phyloP scores from a whole-genome alignment of 495 filamentous ascomycete species.

The Penicillium nucicola region DNA sequence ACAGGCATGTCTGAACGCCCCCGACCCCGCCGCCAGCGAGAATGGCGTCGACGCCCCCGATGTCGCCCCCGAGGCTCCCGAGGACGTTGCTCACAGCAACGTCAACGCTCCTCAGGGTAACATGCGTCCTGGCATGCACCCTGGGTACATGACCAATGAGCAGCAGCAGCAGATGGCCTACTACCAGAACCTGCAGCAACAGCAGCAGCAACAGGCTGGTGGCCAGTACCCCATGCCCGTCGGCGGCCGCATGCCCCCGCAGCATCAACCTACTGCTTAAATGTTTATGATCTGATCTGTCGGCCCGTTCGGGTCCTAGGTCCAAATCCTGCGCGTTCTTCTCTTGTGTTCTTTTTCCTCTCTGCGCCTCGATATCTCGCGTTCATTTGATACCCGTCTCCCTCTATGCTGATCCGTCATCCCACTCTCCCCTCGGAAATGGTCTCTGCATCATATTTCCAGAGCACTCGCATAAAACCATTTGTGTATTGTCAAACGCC shows the following conservation, averaged over 20 bases:
- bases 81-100: conserved; percentile 52
- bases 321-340: conserved; percentile 42
- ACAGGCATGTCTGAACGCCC: conserved; percentile 94
- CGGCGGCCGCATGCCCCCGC: conserved; percentile 51
- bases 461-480: conserved; percentile 14
- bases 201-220: conserved; percentile 53
- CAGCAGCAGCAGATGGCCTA: conserved; percentile 59
- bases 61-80: conserved; percentile 54
- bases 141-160: conserved; percentile 54
- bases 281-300: conserved; percentile 48
- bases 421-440: conserved; percentile 7
- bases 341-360: conserved; percentile 20
- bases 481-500: conserved; percentile 26
- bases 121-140: conserved; percentile 50
- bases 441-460: conserved; percentile 4
- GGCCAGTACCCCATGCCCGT: conserved; percentile 58
- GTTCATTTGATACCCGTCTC: conserved; percentile 46
- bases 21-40: conserved; percentile 85
- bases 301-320: conserved; percentile 25
- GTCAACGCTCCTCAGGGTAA: conserved; percentile 51
- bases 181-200: conserved; percentile 55
- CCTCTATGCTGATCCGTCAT: conserved; percentile 31
- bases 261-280: conserved; percentile 51
- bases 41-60: conserved; percentile 78
- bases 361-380: conserved; percentile 29